A percentile compares a stretch with the other conserved stretches of the same genome.
Evolutionary conservation across 1,284 basidiomycete genomes (phyloP).

Genomic region (Rhizoctonia solani): DNA sequence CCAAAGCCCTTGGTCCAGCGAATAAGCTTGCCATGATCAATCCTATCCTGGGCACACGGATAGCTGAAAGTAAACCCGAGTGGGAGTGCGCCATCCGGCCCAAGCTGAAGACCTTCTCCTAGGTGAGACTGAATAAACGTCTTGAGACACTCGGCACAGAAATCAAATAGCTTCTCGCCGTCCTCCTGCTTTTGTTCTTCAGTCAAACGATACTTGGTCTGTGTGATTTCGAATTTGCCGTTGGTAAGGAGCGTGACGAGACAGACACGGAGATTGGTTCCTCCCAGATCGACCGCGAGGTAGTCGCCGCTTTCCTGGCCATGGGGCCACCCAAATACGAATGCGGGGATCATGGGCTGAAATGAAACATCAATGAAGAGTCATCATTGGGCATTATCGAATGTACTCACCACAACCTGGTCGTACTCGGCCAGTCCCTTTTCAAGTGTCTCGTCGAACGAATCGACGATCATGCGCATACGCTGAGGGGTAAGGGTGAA

Average conservation of each 20-base stretch:
- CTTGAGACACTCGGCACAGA: conserved; percentile 93
- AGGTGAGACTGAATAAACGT: conserved; percentile 85
- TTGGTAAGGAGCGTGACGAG: conserved; percentile 89
- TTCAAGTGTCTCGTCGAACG: conserved; percentile 92
- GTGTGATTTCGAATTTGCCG: conserved; percentile 97
- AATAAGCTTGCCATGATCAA: conserved; percentile 94
- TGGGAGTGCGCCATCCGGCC: conserved; percentile 75
- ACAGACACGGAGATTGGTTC: conserved; percentile 97
- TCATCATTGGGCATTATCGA: conserved; percentile 23
- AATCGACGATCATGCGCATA: conserved; percentile 96
- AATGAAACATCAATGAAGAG: conserved; percentile 5
- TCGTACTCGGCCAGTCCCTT: conserved; percentile 79
- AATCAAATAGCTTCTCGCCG: conserved; percentile 93
- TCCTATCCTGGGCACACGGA: conserved; percentile 73
- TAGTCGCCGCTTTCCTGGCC: conserved; percentile 89
- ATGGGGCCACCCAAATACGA: conserved; percentile 95
- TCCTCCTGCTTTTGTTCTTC: conserved; percentile 99
- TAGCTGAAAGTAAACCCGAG: conserved; percentile 84
- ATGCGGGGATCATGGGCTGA: conserved; percentile 96
- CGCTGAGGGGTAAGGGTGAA: conserved; percentile 88
- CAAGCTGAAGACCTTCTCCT: conserved; percentile 54
- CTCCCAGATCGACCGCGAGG: conserved; percentile 92
- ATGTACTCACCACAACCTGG: conserved; percentile 82
- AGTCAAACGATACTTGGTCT: conserved; percentile 94
- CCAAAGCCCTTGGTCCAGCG: conserved; percentile 99